Evolutionary conservation across 345 rosid species (phyloP), one percentile per base, ranked within the genome.

Genomic region (Citrus mangshanensis): DNA sequence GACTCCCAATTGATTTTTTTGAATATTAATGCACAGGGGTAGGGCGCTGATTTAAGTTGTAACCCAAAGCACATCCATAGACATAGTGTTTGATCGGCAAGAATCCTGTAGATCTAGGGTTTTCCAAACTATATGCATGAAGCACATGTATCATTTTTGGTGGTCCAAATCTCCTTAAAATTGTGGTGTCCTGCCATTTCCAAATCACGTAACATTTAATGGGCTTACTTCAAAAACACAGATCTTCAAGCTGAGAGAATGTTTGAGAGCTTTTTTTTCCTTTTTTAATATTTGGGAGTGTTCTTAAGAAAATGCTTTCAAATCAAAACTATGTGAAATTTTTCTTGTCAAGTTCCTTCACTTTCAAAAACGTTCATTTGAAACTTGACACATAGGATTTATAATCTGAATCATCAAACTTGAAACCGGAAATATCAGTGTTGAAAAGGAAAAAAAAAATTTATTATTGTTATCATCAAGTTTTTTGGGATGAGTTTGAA

Each of bases 1-100:
- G 69, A 74, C 82, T 73, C 79, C 81, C 78, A 80, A 70, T 73
- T 76, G 72, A 76, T 70, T 51, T 59, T 76, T 68, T 9, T 46
- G 4, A 18, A 22, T 3, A 18, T 24, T 62, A 69, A 70, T 59
- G 72, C 27, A 40, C 55, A 68, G 19, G 22, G 22, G 66, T 35
- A 32, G 70, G 54, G 71, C 62, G 18, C 27, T 42, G 75, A 70
- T 46, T 46, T 13, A 46, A 46, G 51, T 3, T 69, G 76, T 58
- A 81, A 42, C 59, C 70, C 83, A 69, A 81, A 73, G 70, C 79
- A 74, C 42, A 69, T 59, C 58, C 24, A 19, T 64, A 24, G 32
- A 54, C 22, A 14, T 61, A 22, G 19, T 55, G 18, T 21, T 24
- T 56, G 73, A 34, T 77, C 59, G 69, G 64, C 77, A 60, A 73